Evolutionary conservation across 2,329 filamentous ascomycete species (phyloP).

Genomic region (Golovinomyces cichoracearum): DNA sequence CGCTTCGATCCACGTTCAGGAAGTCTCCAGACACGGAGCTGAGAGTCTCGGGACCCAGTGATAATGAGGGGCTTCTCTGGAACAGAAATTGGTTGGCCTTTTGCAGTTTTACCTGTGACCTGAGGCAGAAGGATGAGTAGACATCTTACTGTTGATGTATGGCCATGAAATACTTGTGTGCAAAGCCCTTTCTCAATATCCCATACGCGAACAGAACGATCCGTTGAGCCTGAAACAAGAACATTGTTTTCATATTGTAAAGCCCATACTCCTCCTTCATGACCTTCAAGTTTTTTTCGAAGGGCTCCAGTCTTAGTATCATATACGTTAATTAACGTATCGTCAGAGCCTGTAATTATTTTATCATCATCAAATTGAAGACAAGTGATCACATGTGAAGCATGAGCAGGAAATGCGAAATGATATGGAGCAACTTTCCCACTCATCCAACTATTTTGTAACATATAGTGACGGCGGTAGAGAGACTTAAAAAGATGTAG

Average conservation of each 20-base stretch:
- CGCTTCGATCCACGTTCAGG: constrained; percentile 52
- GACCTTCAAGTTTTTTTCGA: constrained; percentile 60
- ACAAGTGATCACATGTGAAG: constrained; percentile 88
- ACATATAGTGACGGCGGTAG: constrained; percentile 76
- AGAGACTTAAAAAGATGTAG: constrained; percentile 91
- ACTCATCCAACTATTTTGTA: constrained; percentile 77
- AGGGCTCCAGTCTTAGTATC: constrained; percentile 83
- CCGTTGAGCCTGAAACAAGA: constrained; percentile 83
- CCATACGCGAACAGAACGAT: constrained; percentile 97
- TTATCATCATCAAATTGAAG: constrained; percentile 96
- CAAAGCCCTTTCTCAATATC: constrained; percentile 83
- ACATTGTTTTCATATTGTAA: constrained; percentile 89
- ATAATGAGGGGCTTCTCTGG: constrained; percentile 90
- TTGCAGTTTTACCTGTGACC: constrained; percentile 41
- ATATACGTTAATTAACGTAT: constrained; percentile 93
- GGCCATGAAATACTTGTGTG: constrained; percentile 87
- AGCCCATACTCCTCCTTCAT: constrained; percentile 95
- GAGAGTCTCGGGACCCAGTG: constrained; percentile 84
- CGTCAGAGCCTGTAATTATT: constrained; percentile 90
- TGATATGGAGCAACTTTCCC: constrained; percentile 65
- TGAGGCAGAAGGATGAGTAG: constrained; percentile 80
- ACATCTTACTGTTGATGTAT: constrained; percentile 90
- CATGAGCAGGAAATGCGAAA: constrained; percentile 87
- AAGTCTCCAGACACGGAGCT: constrained; percentile 78
- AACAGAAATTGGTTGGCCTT: constrained; percentile 62